Conservation (phyloP, 2,329 filamentous ascomycete genomes). For the Sclerotinia sclerotiorum region DNA sequence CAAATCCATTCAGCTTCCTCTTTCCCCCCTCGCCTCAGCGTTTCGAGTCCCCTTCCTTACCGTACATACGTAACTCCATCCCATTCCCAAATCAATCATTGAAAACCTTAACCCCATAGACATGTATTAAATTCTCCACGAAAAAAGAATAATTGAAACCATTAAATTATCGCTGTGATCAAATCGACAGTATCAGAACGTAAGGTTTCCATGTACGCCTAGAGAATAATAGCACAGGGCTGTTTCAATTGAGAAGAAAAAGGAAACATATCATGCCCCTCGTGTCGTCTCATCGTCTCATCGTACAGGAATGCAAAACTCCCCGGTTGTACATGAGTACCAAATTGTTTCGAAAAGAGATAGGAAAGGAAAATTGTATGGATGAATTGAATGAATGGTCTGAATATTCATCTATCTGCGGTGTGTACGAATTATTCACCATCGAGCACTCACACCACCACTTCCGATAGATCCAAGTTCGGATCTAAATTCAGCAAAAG, state of each 20-base stretch:
- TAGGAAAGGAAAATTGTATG: not conserved
- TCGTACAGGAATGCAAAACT: not conserved
- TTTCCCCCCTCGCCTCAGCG: not conserved
- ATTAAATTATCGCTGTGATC: not conserved
- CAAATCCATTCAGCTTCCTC: not conserved
- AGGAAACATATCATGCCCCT: not conserved
- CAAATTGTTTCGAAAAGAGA: not conserved
- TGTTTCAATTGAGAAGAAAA: constrained; percentile 8
- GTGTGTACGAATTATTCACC: not conserved
- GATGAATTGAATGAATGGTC: not conserved
- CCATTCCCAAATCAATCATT: not conserved
- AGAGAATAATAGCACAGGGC: not conserved
- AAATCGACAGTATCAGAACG: not conserved
- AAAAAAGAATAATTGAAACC: not conserved
- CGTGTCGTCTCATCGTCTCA: not conserved
- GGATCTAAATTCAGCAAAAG: no score
- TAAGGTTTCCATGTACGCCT: not conserved
- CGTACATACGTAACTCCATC: not conserved
- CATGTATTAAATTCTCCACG: not conserved
- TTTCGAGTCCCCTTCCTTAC: not conserved
- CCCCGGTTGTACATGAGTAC: not conserved
- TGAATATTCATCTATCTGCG: not conserved
- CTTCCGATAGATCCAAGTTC: not conserved
- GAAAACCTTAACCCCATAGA: no score
- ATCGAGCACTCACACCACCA: not conserved